Evolutionary conservation across 768 basidiomycete species (phyloP), one percentile per base, ranked within the genome.

Genomic region (Xanthoconium purpureum): DNA sequence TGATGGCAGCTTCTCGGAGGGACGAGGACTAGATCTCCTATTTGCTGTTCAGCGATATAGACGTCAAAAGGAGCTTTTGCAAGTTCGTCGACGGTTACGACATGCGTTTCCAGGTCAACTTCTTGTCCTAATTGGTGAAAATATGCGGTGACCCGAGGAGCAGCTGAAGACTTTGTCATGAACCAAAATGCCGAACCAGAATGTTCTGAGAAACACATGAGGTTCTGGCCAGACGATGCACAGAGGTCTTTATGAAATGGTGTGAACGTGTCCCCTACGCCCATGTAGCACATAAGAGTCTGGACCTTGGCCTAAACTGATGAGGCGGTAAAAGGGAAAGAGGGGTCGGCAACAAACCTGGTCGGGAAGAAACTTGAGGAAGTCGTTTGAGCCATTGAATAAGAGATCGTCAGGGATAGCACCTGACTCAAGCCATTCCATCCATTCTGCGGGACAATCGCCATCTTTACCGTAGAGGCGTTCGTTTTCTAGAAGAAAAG

Each of bases 171-270:
- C 56, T 78, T 74, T 2, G 91, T 91, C 88, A 94, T 90, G 71
- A 93, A 92, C 91, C 91, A 93, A 65, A 84, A 89, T 1, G 90
- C 85, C 2, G 85, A 87, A 0, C 86, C 89, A 39, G 72, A 78
- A 24, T 83, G 73, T 65, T 90, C 88, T 0, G 91, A 82, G 66
- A 88, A 87, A 63, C 86, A 87, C 91, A 94, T 93, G 20, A 94
- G 73, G 66, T 94, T 94, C 52, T 93, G 91, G 11, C 91, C 91
- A 7, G 87, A 86, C 5, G 89, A 91, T 2, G 82, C 89, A 63
- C 91, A 94, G 0, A 87, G 78, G 71, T 94, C 91, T 66, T 92
- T 93, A 66, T 94, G 91, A 54, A 83, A 87, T 1, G 91, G 86
- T 0, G 91, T 94, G 68, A 83, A 91, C 0, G 91, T 93, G 58